A percentile compares a stretch with the other conserved stretches of the same genome.
Evolutionary conservation across 2,329 filamentous ascomycete genomes (phyloP).

Genomic region (Lasiodiplodia theobromae): DNA sequence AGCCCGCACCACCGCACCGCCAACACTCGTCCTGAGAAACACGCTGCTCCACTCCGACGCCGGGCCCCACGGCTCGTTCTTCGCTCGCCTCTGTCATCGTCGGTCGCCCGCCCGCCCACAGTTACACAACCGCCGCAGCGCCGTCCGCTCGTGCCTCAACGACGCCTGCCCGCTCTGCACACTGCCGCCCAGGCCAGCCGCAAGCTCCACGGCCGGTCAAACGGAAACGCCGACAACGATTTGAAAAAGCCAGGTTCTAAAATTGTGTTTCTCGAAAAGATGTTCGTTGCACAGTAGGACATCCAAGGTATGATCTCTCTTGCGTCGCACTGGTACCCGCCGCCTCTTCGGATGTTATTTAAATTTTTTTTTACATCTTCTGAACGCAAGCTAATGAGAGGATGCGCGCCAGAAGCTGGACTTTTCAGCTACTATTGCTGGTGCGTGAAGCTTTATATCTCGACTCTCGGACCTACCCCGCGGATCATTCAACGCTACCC

Average conservation of each 20-base stretch:
- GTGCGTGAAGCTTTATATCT: slow-evolving; percentile 29
- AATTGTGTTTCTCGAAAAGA: slow-evolving; percentile 26
- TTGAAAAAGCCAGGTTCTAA: slow-evolving; percentile 27
- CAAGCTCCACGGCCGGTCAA: slow-evolving; percentile 19
- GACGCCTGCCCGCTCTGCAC: slow-evolving; percentile 26
- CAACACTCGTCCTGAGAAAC: slow-evolving; percentile 26
- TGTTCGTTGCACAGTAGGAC: slow-evolving; percentile 28
- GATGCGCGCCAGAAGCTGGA: slow-evolving; percentile 4
- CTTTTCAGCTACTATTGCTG: slow-evolving; percentile 14
- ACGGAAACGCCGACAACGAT: slow-evolving; percentile 15
- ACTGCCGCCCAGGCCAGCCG: slow-evolving; percentile 22
- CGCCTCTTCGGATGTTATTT: slow-evolving; percentile 8
- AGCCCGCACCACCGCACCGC: slow-evolving; percentile 27
- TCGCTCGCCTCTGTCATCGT: slow-evolving; percentile 14
- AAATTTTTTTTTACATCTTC: slow-evolving; percentile 10
- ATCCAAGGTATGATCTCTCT: slow-evolving; percentile 21
- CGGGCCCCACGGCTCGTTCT: slow-evolving; percentile 14
- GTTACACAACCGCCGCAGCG: slow-evolving; percentile 28
- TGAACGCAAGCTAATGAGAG: slow-evolving; percentile 6
- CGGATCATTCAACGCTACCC: slow-evolving; percentile 25
- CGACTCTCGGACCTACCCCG: slow-evolving; percentile 27
- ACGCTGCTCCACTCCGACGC: slow-evolving; percentile 26
- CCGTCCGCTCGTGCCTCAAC: slow-evolving; percentile 29
- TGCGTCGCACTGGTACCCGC: slow-evolving; percentile 16
- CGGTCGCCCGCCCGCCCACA: slow-evolving; percentile 9